These are phyloP conservation scores for Cryoendolithus antarcticus DNA, from an alignment of 2,329 filamentous ascomycete species.

Conservation along the genomic window DNA sequence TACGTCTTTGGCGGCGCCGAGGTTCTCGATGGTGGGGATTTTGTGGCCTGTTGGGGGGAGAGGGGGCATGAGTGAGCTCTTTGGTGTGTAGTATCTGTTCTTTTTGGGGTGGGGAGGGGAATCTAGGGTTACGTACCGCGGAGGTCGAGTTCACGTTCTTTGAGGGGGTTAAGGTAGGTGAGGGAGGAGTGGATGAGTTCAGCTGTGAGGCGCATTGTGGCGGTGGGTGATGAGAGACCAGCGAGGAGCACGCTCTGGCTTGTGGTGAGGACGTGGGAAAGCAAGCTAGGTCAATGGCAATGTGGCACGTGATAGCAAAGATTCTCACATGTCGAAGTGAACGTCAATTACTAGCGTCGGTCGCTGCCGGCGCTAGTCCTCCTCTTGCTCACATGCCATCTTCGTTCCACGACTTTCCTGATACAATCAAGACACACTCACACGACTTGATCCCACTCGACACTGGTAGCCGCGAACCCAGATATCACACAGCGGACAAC, in stretches of 20 bases:
- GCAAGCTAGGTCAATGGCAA: no score
- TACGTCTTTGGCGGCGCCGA: constrained; percentile 89
- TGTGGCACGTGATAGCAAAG: no score
- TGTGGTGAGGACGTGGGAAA: neutral
- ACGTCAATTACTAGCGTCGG: no score
- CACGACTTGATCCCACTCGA: no score
- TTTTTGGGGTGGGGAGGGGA: constrained; percentile 52
- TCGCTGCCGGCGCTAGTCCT: no score
- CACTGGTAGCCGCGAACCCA: no score
- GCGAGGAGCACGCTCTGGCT: neutral
- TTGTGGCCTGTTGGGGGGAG: constrained; percentile 68
- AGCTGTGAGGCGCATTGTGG: constrained; percentile 79
- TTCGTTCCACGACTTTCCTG: no score
- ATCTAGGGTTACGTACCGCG: constrained; percentile 65
- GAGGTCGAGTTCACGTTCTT: constrained; percentile 97
- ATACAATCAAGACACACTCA: no score
- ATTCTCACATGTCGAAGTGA: no score
- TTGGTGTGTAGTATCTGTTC: constrained; percentile 86
- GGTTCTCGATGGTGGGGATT: constrained; percentile 93
- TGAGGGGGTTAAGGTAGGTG: constrained; percentile 96
- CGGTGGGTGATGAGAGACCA: neutral
- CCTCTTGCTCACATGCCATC: no score
- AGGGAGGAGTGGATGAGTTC: constrained; percentile 90
- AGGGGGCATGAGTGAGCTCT: constrained; percentile 30
- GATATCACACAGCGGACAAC: no score